phyloP scores from a whole-genome alignment of 2,329 filamentous ascomycete species.

The Neopestalotiopsis sp. region DNA sequence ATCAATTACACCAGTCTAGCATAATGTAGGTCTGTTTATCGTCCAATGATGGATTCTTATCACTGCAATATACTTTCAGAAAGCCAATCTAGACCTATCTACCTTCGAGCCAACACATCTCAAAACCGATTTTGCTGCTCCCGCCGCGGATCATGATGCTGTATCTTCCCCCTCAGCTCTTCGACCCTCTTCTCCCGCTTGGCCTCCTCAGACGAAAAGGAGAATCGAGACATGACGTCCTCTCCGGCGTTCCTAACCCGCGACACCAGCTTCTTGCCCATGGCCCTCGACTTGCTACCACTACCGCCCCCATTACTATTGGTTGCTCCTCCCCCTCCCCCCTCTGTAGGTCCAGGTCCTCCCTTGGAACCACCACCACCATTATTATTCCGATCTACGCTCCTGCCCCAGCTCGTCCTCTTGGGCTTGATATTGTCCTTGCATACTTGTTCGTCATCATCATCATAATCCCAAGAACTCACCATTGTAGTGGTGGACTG shows the following conservation, averaged over 20 bases:
- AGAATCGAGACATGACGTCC: slow-evolving; percentile 12
- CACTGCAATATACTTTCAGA: no score
- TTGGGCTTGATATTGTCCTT: background rate
- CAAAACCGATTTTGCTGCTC: background rate
- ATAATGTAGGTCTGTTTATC: no score
- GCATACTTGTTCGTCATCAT: slow-evolving; percentile 17
- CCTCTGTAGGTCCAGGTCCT: no score
- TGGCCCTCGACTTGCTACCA: slow-evolving; percentile 2
- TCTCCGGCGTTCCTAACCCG: slow-evolving; percentile 13
- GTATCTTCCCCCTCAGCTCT: slow-evolving; percentile 42
- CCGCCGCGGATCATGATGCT: slow-evolving; percentile 16
- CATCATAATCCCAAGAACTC: slow-evolving; percentile 28
- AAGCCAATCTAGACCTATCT: background rate
- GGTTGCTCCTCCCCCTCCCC: background rate
- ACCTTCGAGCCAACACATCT: background rate
- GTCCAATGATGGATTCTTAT: no score
- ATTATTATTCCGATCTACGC: background rate
- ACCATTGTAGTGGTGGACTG: no score
- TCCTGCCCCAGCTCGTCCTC: slow-evolving; percentile 9
- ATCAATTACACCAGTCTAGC: no score
- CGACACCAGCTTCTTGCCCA: slow-evolving; percentile 18
- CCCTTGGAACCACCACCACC: no score
- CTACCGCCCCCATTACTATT: background rate
- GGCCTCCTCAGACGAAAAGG: slow-evolving; percentile 13
- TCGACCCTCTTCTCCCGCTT: slow-evolving; percentile 22